Conservation (phyloP, 805 yeast species). For the Schwanniomyces pseudopolymorphus region DNA sequence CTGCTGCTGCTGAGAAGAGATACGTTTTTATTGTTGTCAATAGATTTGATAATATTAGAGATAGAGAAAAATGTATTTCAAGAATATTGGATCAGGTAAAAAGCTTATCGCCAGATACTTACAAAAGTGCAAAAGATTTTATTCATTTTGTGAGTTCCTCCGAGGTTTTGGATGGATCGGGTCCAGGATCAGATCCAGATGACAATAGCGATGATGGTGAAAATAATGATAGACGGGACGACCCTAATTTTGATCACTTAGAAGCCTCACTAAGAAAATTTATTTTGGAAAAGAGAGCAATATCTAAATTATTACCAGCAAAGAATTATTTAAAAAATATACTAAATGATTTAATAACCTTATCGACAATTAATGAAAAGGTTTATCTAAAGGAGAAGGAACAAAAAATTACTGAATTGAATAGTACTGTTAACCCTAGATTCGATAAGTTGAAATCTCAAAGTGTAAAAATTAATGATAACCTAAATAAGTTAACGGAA, state of each 20-base stretch:
- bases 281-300: slow-evolving; percentile 82
- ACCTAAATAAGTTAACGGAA: slow-evolving; percentile 65
- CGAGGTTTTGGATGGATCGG: slow-evolving; percentile 41
- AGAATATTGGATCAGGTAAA: slow-evolving; percentile 84
- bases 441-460: slow-evolving; percentile 53
- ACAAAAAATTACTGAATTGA: slow-evolving; percentile 48
- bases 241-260: slow-evolving; percentile 76
- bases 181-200: slow-evolving; percentile 26
- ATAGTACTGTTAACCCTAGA: slow-evolving; percentile 56
- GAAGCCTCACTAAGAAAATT: slow-evolving; percentile 85
- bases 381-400: slow-evolving; percentile 51
- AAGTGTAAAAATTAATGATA: slow-evolving; percentile 55
- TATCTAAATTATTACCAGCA: slow-evolving; percentile 89
- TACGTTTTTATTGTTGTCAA: slow-evolving; percentile 93
- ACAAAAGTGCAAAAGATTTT: slow-evolving; percentile 83
- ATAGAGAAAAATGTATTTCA: slow-evolving; percentile 74
- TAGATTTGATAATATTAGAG: slow-evolving; percentile 81
- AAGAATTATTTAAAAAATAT: slow-evolving; percentile 78
- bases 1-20: slow-evolving; percentile 88
- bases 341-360: slow-evolving; percentile 58
- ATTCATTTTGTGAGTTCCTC: slow-evolving; percentile 87
- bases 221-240: slow-evolving; percentile 28
- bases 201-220: slow-evolving; percentile 35
- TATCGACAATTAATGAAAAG: slow-evolving; percentile 65
- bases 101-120: slow-evolving; percentile 84